Evolutionary conservation across 1,284 basidiomycete genomes (phyloP), one percentile per base, ranked within the genome.

Genomic region (Volvariella surrecta): DNA sequence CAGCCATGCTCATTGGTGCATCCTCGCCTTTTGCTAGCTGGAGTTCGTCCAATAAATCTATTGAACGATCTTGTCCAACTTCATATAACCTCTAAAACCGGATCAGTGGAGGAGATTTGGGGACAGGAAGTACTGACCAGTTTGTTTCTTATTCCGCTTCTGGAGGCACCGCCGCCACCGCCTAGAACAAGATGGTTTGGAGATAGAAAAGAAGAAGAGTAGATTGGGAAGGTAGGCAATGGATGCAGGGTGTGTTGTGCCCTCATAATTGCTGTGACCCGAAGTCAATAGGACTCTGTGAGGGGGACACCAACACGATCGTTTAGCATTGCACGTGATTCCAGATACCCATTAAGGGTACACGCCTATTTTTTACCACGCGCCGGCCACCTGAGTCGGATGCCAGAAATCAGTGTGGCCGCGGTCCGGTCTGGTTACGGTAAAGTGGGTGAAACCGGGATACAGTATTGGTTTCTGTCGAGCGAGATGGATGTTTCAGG

Each of bases 1-100:
- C 73, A 10, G 82, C 82, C 71, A 96, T 84, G 56, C 91, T 94
- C 89, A 93, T 96, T 9, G 93, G 92, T 6, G 86, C 87, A 62
- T 97, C 93, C 58, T 93, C 91, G 24, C 80, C 85, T 40, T 66
- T 75, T 45, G 78, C 82, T 8, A 97, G 71, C 52, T 88, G 77
- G 38, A 82, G 68, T 59, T 95, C 89, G 49, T 77, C 63, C 9
- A 82, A 54, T 1, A 81, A 66, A 37, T 77, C 67, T 16, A 95
- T 61, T 16, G 66, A 67, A 47, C 74, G 70, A 32, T 80, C 74
- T 38, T 73, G 64, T 10, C 70, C 71, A 24, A 91, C 71, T 40
- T 74, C 71, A 57, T 85, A 89, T n/a, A 92, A 60, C 57, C 79
- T 76, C 89, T 89, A 50, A 44, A 40, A 37, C 28, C 20, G 37